These are phyloP conservation scores for Globisporangium rhizosaccharum DNA, from an alignment of 352 stramenopile genomes.

Conservation along the genomic window DNA sequence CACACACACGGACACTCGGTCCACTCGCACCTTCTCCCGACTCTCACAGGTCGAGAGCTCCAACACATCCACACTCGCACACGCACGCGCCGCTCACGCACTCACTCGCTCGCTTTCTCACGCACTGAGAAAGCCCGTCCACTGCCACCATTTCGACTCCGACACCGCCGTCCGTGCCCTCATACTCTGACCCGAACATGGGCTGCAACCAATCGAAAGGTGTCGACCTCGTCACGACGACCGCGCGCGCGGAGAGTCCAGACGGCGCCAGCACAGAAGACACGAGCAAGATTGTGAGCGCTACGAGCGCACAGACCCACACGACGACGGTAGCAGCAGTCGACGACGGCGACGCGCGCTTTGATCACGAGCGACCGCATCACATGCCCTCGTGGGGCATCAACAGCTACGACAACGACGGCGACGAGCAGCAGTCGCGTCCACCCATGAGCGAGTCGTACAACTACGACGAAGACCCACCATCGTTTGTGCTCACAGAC, in stretches of 20 bases:
- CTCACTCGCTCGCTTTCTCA: slow-evolving; percentile 7
- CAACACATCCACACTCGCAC: not conserved
- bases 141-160: slow-evolving; percentile 7
- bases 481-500: slow-evolving; percentile 43
- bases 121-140: slow-evolving; percentile 10
- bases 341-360: slow-evolving; percentile 2
- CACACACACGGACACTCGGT: not conserved
- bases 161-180: no score
- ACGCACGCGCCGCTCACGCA: not conserved
- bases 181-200: slow-evolving; percentile 22
- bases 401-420: slow-evolving; percentile 1
- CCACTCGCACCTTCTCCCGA: not conserved
- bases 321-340: not conserved
- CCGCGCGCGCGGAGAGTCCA: not conserved
- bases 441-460: slow-evolving; percentile 17
- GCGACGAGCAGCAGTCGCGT: slow-evolving; percentile 14
- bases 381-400: not conserved
- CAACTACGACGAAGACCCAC: slow-evolving; percentile 31
- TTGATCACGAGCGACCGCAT: slow-evolving; percentile 3
- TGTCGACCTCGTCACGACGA: slow-evolving; percentile 1
- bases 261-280: not conserved
- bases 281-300: not conserved
- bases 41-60: not conserved
- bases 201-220: slow-evolving; percentile 63
- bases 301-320: not conserved